phyloP scores from a whole-genome alignment of 768 basidiomycete genomes.

The Russula sp. region DNA sequence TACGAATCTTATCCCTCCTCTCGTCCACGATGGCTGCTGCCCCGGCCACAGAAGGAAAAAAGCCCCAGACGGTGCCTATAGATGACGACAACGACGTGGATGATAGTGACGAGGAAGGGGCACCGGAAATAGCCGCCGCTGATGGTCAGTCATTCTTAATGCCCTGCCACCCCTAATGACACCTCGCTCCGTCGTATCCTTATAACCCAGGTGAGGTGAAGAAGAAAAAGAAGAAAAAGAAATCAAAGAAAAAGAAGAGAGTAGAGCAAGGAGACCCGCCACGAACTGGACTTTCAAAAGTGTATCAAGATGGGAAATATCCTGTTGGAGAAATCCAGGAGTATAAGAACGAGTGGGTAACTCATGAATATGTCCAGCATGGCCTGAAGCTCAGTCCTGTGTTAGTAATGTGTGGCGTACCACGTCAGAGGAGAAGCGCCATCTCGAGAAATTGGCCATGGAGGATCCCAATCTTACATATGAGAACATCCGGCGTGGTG shows the following conservation, averaged over 20 bases:
- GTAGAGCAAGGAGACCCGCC: constrained; percentile 86
- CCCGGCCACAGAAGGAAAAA: constrained; percentile 15
- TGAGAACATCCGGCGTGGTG: constrained; percentile 80
- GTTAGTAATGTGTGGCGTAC: constrained; percentile 81
- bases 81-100: constrained; percentile 25
- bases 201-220: constrained; percentile 40
- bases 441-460: constrained; percentile 67
- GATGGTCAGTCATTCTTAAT: constrained; percentile 26
- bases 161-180: not conserved
- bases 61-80: constrained; percentile 13
- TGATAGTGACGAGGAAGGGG: constrained; percentile 32
- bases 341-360: constrained; percentile 86
- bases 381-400: not conserved
- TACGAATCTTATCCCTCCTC: not conserved
- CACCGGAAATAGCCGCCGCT: constrained; percentile 22
- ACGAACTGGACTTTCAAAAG: constrained; percentile 76
- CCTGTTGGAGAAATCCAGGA: constrained; percentile 89
- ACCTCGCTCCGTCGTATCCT: not conserved
- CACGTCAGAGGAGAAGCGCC: constrained; percentile 85
- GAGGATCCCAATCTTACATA: constrained; percentile 84
- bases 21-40: constrained; percentile 11
- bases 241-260: constrained; percentile 79
- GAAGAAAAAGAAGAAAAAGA: constrained; percentile 94
- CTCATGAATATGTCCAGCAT: not conserved
- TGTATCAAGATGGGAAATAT: constrained; percentile 80